phyloP scores from a whole-genome alignment of 2,329 filamentous ascomycete species.

The Colletotrichum australisinense region DNA sequence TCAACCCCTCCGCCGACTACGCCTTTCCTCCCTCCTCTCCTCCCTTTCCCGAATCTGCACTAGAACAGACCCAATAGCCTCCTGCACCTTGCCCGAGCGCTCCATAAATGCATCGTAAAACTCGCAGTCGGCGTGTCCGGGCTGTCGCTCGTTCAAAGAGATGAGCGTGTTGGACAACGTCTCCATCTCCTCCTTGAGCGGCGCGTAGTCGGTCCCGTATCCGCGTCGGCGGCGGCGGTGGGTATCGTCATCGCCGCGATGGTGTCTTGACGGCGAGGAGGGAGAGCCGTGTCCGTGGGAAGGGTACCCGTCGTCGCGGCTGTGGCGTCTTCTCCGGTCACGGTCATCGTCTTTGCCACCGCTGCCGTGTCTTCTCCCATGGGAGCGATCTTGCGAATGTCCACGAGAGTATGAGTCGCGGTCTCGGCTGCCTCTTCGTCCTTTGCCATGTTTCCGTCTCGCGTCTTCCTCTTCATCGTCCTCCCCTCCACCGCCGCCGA shows the following conservation, averaged over 20 bases:
- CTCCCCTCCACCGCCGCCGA: not conserved
- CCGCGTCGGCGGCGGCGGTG: constrained; percentile 1
- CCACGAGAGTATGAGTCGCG: not conserved
- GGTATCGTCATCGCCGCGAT: not conserved
- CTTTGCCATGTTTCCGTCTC: not conserved
- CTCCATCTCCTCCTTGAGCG: constrained; percentile 27
- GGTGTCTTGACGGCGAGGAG: not conserved
- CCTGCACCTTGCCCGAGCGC: constrained; percentile 30
- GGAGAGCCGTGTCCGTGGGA: not conserved
- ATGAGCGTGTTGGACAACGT: constrained; percentile 30
- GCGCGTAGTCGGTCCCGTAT: constrained; percentile 19
- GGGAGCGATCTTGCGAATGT: not conserved
- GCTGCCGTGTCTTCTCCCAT: not conserved
- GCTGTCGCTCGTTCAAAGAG: constrained; percentile 30
- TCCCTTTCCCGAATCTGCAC: constrained; percentile 33
- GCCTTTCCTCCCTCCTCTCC: constrained; percentile 24
- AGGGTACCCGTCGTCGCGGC: not conserved
- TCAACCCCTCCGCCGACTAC: constrained; percentile 14
- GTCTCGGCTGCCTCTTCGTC: not conserved
- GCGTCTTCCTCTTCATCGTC: not conserved
- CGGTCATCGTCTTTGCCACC: not conserved
- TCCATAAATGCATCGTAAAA: constrained; percentile 35
- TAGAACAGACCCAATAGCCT: constrained; percentile 27
- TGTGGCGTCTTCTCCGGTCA: not conserved
- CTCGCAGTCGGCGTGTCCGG: constrained; percentile 32